Evolutionary conservation across 140 eudicot genomes (phyloP).

Genomic region (Bidens hawaiensis): DNA sequence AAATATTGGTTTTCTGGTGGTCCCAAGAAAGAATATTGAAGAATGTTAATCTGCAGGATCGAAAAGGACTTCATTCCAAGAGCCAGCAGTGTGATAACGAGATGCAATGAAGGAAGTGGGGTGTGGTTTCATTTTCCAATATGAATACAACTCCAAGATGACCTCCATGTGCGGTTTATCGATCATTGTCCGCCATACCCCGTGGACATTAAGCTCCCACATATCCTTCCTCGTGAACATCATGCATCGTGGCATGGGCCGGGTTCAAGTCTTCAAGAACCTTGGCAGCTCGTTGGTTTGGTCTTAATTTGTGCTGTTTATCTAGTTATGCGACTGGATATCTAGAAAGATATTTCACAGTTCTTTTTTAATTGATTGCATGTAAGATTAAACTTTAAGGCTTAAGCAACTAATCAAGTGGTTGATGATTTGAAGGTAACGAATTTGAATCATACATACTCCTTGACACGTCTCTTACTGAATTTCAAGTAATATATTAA

Average conservation of each 20-base stretch:
- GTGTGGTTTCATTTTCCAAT: constrained; percentile 39
- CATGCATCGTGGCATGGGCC: constrained; percentile 14
- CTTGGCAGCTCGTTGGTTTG: constrained; percentile 17
- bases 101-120: constrained; percentile 40
- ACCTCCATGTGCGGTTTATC: constrained; percentile 36
- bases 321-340: not conserved
- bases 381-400: not conserved
- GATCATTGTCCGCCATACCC: constrained; percentile 19
- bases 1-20: constrained; percentile 22
- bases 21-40: constrained; percentile 34
- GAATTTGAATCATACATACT: not conserved
- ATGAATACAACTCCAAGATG: constrained; percentile 33
- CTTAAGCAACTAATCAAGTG: not conserved
- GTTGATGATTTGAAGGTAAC: not conserved
- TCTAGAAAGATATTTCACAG: constrained; percentile 20
- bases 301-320: not conserved
- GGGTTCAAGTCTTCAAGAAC: constrained; percentile 16
- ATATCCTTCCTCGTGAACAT: constrained; percentile 29
- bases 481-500: no score
- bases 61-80: no score
- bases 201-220: constrained; percentile 29
- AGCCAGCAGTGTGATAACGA: constrained; percentile 34
- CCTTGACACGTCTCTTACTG: not conserved
- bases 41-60: constrained; percentile 30
- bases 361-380: not conserved